Evolutionary conservation across 1,284 basidiomycete genomes (phyloP), one percentile per base, ranked within the genome.

Genomic region (Farysia itapuensis): DNA sequence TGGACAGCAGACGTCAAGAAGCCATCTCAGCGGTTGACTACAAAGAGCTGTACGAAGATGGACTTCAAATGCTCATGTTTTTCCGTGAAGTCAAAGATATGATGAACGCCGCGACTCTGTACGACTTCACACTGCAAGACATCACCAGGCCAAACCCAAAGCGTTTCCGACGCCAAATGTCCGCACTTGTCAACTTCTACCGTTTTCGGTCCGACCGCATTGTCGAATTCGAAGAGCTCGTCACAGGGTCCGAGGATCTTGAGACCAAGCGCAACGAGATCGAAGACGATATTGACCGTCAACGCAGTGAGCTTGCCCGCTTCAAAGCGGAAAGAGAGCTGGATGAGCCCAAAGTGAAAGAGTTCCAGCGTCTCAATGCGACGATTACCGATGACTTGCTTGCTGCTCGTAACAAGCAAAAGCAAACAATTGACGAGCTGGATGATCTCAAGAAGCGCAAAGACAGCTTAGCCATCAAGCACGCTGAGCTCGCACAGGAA

Each of bases 371-470:
- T 50, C 85, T 88, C 72, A 90, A 87, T 60, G 86, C 89, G 8
- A 84, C 85, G 59, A 88, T 86, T 79, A 89, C 92, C 53, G 82
- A 92, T 31, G 85, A 84, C 63, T 81, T 93, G 20, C 35, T 70
- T 13, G 45, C 48, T 25, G 58, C 58, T 13, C 23, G 58, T 4
- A 64, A 64, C 37, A 53, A 66, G 46, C 70, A 67, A 25, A 52
- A 53, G 43, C 43, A 52, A 23, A 51, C 60, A 30, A 61, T 67
- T 32, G 51, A 57, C 19, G 58, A 66, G 43, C 45, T 61, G 21
- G 66, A 69, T 13, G 52, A 57, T 6, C 58, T 65, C 42, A 64
- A 69, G 41, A 43, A 44, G 36, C 58, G 64, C 23, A 67, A 57
- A 40, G 53, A 65, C 15, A 31, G 36, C 1, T 32, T 58, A 7